phyloP scores from a whole-genome alignment of 768 basidiomycete species.

The Trametes coccinea region DNA sequence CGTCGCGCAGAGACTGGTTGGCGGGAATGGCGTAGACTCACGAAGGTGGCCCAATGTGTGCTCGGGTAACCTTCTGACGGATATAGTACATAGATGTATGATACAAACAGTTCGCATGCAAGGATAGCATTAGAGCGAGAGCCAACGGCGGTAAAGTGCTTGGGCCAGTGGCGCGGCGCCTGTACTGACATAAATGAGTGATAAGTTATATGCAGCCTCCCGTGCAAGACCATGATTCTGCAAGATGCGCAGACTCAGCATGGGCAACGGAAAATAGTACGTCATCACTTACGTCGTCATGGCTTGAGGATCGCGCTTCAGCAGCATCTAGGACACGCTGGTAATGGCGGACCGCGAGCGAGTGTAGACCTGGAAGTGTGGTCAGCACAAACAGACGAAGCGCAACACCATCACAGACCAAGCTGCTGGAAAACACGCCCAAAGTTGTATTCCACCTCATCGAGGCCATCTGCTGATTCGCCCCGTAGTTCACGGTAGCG shows the following conservation, averaged over 20 bases:
- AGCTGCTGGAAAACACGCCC: constrained; percentile 90
- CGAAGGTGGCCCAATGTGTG: not conserved
- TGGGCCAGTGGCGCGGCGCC: constrained; percentile 74
- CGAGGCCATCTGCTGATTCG: constrained; percentile 41
- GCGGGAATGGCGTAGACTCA: too few species aligned
- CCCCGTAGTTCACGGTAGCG: constrained; percentile 73
- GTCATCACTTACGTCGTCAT: constrained; percentile 34
- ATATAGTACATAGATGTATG: not conserved
- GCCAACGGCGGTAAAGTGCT: constrained; percentile 72
- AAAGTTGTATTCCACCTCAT: constrained; percentile 93
- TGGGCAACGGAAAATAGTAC: not conserved
- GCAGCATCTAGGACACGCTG: constrained; percentile 69
- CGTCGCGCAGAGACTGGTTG: not conserved
- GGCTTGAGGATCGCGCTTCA: constrained; percentile 40
- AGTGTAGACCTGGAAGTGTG: constrained; percentile 60
- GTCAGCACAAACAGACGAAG: not conserved
- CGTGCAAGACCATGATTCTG: constrained; percentile 57
- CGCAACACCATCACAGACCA: constrained; percentile 43
- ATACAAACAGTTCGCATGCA: not conserved
- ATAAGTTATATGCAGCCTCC: constrained; percentile 88
- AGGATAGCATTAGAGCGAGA: constrained; percentile 59
- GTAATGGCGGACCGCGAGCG: constrained; percentile 85
- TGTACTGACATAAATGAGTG: constrained; percentile 77
- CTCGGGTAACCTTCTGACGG: not conserved
- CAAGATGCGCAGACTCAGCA: not conserved